A percentile compares a stretch with the other conserved stretches of the same genome.
These are phyloP conservation scores for Lyophyllum atratum DNA, from an alignment of 768 basidiomycete species.

Conservation along the genomic window DNA sequence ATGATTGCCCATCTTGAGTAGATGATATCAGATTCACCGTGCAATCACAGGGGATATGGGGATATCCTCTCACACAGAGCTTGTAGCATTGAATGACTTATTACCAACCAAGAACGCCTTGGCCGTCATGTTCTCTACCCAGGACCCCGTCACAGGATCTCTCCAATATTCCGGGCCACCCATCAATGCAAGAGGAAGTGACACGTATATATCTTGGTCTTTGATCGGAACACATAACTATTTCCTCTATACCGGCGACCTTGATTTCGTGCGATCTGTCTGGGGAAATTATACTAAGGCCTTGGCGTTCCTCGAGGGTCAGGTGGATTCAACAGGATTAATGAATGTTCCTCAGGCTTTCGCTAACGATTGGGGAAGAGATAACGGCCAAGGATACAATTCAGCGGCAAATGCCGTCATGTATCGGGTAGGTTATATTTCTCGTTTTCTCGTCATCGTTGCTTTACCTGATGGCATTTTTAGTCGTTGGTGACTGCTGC, in stretches of 20 bases:
- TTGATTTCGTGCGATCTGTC: slow-evolving; percentile 39
- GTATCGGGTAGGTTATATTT: slow-evolving; percentile 32
- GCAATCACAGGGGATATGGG: slow-evolving; percentile 37
- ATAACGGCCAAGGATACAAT: slow-evolving; percentile 47
- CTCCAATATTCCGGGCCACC: slow-evolving; percentile 45
- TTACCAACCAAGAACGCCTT: slow-evolving; percentile 46
- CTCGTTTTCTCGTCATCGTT: not conserved
- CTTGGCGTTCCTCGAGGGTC: slow-evolving; percentile 38
- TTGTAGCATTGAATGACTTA: slow-evolving; percentile 35
- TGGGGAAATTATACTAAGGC: slow-evolving; percentile 50
- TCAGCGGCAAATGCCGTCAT: slow-evolving; percentile 48
- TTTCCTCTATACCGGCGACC: slow-evolving; percentile 50
- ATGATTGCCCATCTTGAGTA: not conserved
- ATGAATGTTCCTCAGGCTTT: slow-evolving; percentile 41
- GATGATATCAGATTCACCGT: not conserved
- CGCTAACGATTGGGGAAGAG: slow-evolving; percentile 50
- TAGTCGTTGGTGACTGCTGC: slow-evolving; percentile 36
- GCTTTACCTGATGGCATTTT: not conserved
- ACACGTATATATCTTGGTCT: slow-evolving; percentile 54
- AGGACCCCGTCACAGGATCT: slow-evolving; percentile 45
- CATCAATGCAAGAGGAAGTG: slow-evolving; percentile 32
- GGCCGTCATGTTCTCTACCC: slow-evolving; percentile 49
- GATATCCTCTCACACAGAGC: slow-evolving; percentile 39
- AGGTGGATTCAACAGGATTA: slow-evolving; percentile 40
- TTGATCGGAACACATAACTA: slow-evolving; percentile 45